Percentiles rank a stretch among this genome's conserved stretches.
These are phyloP conservation scores for Massariosphaeria phaeospora DNA, from an alignment of 495 filamentous ascomycete species.

Conservation along the genomic window DNA sequence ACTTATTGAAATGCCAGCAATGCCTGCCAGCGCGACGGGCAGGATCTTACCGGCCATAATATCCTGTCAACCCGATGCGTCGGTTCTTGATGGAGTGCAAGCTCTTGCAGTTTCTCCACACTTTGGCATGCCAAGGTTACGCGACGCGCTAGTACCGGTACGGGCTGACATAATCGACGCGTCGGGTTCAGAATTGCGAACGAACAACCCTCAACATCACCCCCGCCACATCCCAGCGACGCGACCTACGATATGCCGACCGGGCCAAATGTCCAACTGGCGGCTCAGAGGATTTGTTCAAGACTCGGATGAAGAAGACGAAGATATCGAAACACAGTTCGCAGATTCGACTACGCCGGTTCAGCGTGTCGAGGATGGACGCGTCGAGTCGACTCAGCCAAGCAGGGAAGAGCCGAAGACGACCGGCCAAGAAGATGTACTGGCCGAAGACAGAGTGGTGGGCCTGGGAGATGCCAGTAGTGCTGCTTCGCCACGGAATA, in stretches of 20 bases:
- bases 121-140: neutral
- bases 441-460: no score
- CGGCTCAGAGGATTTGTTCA: constrained; percentile 25
- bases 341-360: constrained; percentile 5
- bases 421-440: no score
- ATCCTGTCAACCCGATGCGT: no score
- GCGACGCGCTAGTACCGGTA: neutral
- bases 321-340: constrained; percentile 23
- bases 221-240: neutral
- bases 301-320: constrained; percentile 33
- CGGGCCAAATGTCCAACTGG: constrained; percentile 31
- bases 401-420: no score
- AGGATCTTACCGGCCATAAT: constrained; percentile 16
- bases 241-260: constrained; percentile 27
- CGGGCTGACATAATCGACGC: no score
- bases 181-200: no score
- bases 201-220: no score
- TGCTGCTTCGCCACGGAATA: no score
- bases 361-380: neutral
- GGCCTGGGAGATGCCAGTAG: no score
- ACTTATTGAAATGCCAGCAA: constrained; percentile 24
- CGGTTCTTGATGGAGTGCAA: no score
- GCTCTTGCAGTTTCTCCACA: no score
- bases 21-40: constrained; percentile 16
- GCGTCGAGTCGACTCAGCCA: no score